Evolutionary conservation across 2,329 filamentous ascomycete species (phyloP), one percentile per base, ranked within the genome.

Genomic region (Ophiostoma ips): DNA sequence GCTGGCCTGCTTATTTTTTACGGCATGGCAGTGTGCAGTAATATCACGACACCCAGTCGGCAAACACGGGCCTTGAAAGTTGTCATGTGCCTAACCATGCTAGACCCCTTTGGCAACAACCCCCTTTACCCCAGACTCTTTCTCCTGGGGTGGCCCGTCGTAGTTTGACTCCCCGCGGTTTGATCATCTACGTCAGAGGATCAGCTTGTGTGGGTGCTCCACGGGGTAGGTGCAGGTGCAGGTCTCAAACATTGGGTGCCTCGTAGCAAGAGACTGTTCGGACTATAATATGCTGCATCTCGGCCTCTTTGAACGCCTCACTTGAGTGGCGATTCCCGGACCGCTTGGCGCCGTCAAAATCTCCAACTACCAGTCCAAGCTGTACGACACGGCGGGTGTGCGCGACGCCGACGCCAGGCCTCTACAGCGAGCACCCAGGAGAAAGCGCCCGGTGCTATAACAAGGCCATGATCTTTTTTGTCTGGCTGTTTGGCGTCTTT

Each of bases 361-460:
- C 15, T 63, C 61, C 2, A 66, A 67, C 54, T 67, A 50, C 44
- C 55, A 66, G 19, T 48, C 56, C 35, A 55, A 58, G 4, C 59
- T 67, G 8, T 57, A 65, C 9, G 50, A 61, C 13, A 58, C 58
- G 0, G 60, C 65, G 28, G 65, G 64, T 13, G 59, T 63, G 49
- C 64, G 58, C 15, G 30, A 49, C 40, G 38, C 35, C 43, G 46
- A 41, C 44, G 50, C 64, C 69, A 31, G 67, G 71, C 56, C 61
- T 69, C 35, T 49, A 44, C 24, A 57, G 65, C 78, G 83, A 92
- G 48, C 92, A 82, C 66, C 53, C 33, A n/a, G n/a, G 50, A 49
- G 46, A 49, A 50, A 4, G 53, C 47, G 10, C 43, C 43, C 16
- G 43, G 43, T 31, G 34, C 49, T 8, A n/a, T 46, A 53, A 57